Conservation (phyloP, 2,329 filamentous ascomycete species). For the Aureobasidium sp. region DNA sequence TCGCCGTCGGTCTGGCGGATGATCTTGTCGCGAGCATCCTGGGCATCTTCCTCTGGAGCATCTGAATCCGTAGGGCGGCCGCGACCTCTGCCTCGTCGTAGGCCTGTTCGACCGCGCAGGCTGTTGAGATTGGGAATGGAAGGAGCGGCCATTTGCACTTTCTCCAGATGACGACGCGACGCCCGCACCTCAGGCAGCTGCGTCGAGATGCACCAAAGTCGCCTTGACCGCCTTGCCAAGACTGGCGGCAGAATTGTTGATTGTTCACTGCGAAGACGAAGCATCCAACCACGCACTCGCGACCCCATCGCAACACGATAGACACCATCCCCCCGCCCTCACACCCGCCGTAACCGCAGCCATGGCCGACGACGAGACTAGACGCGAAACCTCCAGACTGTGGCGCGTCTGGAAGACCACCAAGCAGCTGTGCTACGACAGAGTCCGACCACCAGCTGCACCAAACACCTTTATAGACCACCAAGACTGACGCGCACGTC, state of each 20-base stretch:
- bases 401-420: constrained; percentile 93
- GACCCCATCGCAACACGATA: background rate
- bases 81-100: constrained; percentile 38
- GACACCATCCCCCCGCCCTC: background rate
- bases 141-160: constrained; percentile 14
- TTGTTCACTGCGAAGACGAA: background rate
- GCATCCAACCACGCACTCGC: background rate
- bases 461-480: background rate
- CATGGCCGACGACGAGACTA: constrained; percentile 23
- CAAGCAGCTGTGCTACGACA: constrained; percentile 88
- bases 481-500: background rate
- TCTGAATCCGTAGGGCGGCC: constrained; percentile 23
- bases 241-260: background rate
- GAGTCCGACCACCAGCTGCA: constrained; percentile 49
- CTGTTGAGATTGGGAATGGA: constrained; percentile 68
- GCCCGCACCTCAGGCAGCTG: background rate
- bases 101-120: constrained; percentile 43
- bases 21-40: constrained; percentile 53
- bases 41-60: constrained; percentile 21
- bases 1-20: constrained; percentile 89
- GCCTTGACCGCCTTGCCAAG: background rate
- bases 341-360: background rate
- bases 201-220: background rate
- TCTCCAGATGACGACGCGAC: background rate
- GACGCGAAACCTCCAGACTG: constrained; percentile 48